phyloP scores from a whole-genome alignment of 192 early-diverging fungal genomes.

The Backusella circina region DNA sequence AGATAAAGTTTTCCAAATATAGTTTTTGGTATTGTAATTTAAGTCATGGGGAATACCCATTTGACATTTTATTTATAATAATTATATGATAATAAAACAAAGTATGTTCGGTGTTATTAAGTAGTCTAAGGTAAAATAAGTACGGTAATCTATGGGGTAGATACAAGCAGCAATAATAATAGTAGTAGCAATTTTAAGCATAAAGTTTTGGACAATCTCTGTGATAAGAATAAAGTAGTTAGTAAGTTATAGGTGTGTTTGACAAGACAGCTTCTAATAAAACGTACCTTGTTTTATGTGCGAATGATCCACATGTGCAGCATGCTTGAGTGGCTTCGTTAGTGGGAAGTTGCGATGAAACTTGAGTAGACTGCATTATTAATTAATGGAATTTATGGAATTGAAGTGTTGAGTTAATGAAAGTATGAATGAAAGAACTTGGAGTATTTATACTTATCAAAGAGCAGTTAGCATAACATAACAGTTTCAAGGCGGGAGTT shows the following conservation, averaged over 20 bases:
- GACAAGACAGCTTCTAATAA: background rate
- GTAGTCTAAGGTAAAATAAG: background rate
- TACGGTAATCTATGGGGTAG: background rate
- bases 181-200: background rate
- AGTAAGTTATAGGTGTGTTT: background rate
- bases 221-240: background rate
- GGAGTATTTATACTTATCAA: background rate
- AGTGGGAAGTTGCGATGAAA: background rate
- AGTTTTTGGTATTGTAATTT: background rate
- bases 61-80: constrained; percentile 8
- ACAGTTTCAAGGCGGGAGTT: background rate
- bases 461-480: background rate
- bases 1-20: background rate
- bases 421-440: background rate
- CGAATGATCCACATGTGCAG: constrained; percentile 2
- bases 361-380: background rate
- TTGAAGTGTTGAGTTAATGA: background rate
- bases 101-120: background rate
- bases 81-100: background rate
- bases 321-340: background rate
- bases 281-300: constrained; percentile 5
- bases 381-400: background rate
- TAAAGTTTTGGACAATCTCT: constrained; percentile 1
- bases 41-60: background rate
- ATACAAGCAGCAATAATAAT: background rate